Percentiles rank a stretch among this genome's conserved stretches.
phyloP scores from a whole-genome alignment of 148 eudicot species.

The Camellia lanceoleosa region DNA sequence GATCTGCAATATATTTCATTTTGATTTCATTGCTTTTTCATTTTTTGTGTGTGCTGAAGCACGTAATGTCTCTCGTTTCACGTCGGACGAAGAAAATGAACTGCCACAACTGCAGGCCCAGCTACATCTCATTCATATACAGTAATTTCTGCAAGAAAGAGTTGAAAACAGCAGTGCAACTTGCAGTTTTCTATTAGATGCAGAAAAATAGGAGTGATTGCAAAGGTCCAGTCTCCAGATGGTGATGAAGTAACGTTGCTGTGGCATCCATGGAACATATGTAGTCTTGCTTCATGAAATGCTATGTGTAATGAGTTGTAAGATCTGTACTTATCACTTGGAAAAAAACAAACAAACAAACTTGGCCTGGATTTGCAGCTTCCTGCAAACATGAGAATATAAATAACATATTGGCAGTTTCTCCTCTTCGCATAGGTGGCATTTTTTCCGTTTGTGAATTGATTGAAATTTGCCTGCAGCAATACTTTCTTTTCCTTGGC shows the following conservation, averaged over 20 bases:
- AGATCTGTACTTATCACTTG: background rate
- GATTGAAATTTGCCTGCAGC: too few relatives aligned
- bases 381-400: too few relatives aligned
- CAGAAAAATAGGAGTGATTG: background rate
- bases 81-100: slow-evolving; percentile 28
- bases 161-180: background rate
- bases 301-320: background rate
- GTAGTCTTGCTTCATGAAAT: background rate
- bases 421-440: too few relatives aligned
- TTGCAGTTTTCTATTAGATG: too few relatives aligned
- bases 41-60: background rate
- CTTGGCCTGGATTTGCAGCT: too few relatives aligned
- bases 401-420: too few relatives aligned
- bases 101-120: slow-evolving; percentile 18
- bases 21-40: background rate
- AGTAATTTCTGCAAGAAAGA: slow-evolving; percentile 10
- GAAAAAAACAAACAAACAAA: background rate
- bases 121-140: slow-evolving; percentile 23
- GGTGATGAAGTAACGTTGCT: background rate
- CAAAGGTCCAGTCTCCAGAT: background rate
- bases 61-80: slow-evolving; percentile 2
- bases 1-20: background rate
- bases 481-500: too few relatives aligned
- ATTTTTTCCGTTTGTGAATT: too few relatives aligned
- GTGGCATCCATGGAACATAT: background rate